These are phyloP conservation scores for Maudiozyma serrabonitensis DNA, from an alignment of 805 yeast species.

Conservation along the genomic window DNA sequence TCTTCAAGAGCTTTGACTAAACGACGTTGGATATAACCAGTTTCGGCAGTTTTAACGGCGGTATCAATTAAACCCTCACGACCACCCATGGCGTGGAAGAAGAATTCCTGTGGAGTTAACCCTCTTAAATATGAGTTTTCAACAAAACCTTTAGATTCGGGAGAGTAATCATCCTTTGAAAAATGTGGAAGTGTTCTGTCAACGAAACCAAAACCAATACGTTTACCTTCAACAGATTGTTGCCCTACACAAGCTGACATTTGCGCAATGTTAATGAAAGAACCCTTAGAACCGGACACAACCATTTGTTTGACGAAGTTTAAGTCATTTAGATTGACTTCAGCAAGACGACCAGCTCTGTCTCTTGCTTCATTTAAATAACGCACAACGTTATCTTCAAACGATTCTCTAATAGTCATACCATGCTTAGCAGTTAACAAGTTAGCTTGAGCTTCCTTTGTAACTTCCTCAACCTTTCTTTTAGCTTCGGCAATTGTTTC, in stretches of 20 bases:
- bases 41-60: constrained; percentile 98
- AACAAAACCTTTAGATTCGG: constrained; percentile 96
- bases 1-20: constrained; percentile 93
- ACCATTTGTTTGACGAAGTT: constrained; percentile 99
- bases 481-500: constrained; percentile 90
- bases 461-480: constrained; percentile 86
- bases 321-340: constrained; percentile 84
- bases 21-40: constrained; percentile 98
- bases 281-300: constrained; percentile 97
- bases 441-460: constrained; percentile 84
- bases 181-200: constrained; percentile 97
- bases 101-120: constrained; percentile 95
- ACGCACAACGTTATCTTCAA: constrained; percentile 93
- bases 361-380: constrained; percentile 97
- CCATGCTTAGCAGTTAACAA: constrained; percentile 92
- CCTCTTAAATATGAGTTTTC: constrained; percentile 97
- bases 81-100: constrained; percentile 99
- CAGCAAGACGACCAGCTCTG: constrained; percentile 98
- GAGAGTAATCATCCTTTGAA: constrained; percentile 96
- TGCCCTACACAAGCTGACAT: constrained; percentile 99
- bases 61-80: constrained; percentile 99
- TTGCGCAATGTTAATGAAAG: constrained; percentile 95
- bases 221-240: constrained; percentile 98
- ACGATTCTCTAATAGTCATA: constrained; percentile 98
- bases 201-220: constrained; percentile 94